Base-by-base conservation (phyloP, 2,329 filamentous ascomycete genomes). In the Talaromyces sp. region DNA sequence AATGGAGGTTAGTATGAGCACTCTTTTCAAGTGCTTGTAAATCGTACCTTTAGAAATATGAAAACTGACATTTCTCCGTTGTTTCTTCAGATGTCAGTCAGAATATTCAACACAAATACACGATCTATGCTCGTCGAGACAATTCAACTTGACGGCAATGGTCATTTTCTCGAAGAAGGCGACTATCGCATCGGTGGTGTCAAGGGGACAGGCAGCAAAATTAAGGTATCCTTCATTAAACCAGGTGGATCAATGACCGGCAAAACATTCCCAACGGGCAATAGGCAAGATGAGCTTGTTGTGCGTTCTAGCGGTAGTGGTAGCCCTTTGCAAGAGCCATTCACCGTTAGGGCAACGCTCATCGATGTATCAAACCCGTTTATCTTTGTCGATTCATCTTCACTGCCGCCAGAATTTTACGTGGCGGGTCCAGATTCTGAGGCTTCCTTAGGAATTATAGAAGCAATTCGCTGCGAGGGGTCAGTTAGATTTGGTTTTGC, bases 101-200 rank as follows among this genome's bases (percentile, higher is more conserved):
- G 83, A 57, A 85, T 91, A 24, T 80, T 83, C 69, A 91, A 91
- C 70, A 90, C 87, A 0, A 91, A 91, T 70, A 91, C 89, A 0
- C 74, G 76, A 27, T 89, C 89, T 71, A 72, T 85, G 9, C 83
- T 90, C 56, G 74, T 84, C 35, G 82, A 85, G 14, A 83, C 79
- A 0, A 88, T 89, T 66, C 73, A 78, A 2, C 79, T 87, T 0
- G 80, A 79, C 1, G 78, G 75, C 0, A 78, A 83, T 50, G 78
- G 82, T 3, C 76, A 77, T 5, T 78, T 79, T 66, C 66, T 62
- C 27, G 72, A 73, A 49, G 66, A 79, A 37, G 87, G 86, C 0
- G 78, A 83, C n/a, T 88, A 85, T 72, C 72, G 73, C 2, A 87
- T 90, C 66, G 85, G 87, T 66, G 87, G 87, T 0, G 87, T 89